A percentile compares a stretch with the other conserved stretches of the same genome.
Evolutionary conservation across 2,329 filamentous ascomycete genomes (phyloP).

Genomic region (Aspergillus tamarii): DNA sequence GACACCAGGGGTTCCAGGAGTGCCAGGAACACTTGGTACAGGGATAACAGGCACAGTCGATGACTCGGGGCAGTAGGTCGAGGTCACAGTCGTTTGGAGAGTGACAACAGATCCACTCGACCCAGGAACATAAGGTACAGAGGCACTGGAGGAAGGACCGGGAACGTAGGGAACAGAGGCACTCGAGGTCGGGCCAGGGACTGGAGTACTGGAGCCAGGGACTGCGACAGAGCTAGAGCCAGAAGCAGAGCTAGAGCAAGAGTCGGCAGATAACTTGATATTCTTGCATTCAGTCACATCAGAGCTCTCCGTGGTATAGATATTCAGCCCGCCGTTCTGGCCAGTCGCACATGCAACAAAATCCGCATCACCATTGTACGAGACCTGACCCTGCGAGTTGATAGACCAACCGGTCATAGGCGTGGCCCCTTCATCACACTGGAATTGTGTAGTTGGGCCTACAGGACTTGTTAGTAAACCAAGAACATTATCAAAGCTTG

Average conservation of each 20-base stretch:
- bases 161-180: constrained; percentile 9
- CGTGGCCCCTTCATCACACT: constrained; percentile 60
- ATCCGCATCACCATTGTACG: constrained; percentile 53
- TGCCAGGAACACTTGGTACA: constrained; percentile 11
- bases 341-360: constrained; percentile 66
- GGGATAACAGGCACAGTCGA: constrained; percentile 16
- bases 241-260: constrained; percentile 35
- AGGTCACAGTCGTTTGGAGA: constrained; percentile 25
- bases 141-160: constrained; percentile 13
- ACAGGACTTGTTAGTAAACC: constrained; percentile 23
- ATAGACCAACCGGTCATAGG: constrained; percentile 61
- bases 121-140: constrained; percentile 7
- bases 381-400: constrained; percentile 55
- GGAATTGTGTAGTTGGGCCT: constrained; percentile 62
- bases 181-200: constrained; percentile 12
- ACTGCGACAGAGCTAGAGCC: constrained; percentile 22
- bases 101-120: constrained; percentile 6
- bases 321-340: constrained; percentile 43
- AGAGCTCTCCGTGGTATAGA: constrained; percentile 43
- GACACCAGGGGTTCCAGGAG: constrained; percentile 12
- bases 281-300: constrained; percentile 38
- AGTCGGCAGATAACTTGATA: constrained; percentile 39
- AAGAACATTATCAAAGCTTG: not conserved
- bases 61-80: constrained; percentile 22
- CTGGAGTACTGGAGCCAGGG: constrained; percentile 16